phyloP scores from a whole-genome alignment of 2,329 filamentous ascomycete species.

The Colletotrichum australisinense region DNA sequence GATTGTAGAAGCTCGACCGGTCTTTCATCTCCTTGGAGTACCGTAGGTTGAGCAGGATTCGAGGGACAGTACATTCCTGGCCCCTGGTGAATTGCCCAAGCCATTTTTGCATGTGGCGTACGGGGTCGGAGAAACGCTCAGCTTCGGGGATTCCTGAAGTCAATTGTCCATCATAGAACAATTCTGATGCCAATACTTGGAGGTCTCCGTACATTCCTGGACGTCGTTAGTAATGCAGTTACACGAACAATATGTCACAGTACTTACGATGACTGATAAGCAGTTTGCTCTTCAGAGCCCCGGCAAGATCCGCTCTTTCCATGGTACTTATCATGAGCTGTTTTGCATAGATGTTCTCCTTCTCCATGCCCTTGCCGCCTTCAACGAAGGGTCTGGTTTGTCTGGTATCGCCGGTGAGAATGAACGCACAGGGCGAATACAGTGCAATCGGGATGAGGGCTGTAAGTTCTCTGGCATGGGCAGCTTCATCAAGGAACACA shows the following conservation, averaged over 20 bases:
- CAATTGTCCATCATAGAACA: constrained; percentile 56
- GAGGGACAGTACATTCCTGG: constrained; percentile 45
- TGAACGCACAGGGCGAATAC: constrained; percentile 55
- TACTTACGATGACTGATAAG: constrained; percentile 49
- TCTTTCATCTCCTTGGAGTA: constrained; percentile 41
- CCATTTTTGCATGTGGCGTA: constrained; percentile 43
- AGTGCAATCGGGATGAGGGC: constrained; percentile 57
- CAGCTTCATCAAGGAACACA: constrained; percentile 82
- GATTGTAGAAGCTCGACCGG: constrained; percentile 54
- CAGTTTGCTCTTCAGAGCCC: constrained; percentile 46
- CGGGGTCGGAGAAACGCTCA: constrained; percentile 42
- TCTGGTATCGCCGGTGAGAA: constrained; percentile 58
- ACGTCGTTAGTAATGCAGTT: background rate
- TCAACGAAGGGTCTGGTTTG: constrained; percentile 57
- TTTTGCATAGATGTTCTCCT: constrained; percentile 21
- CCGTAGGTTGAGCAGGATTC: constrained; percentile 48
- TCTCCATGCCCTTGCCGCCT: constrained; percentile 16
- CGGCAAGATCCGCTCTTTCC: constrained; percentile 49
- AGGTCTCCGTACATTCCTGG: constrained; percentile 47
- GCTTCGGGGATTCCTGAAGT: constrained; percentile 42
- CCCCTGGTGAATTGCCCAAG: constrained; percentile 42
- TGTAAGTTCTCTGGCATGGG: constrained; percentile 58
- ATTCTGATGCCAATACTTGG: constrained; percentile 51
- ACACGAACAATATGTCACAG: background rate
- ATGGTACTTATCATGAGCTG: constrained; percentile 47